These are phyloP conservation scores for Phytophthora pisi DNA, from an alignment of 352 stramenopile genomes.

Conservation along the genomic window DNA sequence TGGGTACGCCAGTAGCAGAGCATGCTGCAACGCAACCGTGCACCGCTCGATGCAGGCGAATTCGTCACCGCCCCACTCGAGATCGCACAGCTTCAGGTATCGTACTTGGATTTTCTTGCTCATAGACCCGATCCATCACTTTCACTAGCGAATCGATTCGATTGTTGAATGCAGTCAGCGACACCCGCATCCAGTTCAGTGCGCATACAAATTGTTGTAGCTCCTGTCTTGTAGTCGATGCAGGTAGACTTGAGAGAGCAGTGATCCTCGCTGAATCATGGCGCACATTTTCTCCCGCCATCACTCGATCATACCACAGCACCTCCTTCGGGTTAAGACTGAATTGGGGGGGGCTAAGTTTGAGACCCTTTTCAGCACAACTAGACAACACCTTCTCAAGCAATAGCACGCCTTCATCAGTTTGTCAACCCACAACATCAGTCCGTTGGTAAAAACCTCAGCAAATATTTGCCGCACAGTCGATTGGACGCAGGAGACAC, in stretches of 20 bases:
- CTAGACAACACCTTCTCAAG: conserved; percentile 11
- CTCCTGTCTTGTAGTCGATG: conserved; percentile 2
- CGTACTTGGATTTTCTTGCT: conserved; percentile 4
- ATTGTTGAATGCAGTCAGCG: conserved; percentile 4
- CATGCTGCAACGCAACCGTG: neutral
- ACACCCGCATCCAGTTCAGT: no score
- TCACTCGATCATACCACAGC: neutral
- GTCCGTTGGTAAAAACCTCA: neutral
- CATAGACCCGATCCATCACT: conserved; percentile 11
- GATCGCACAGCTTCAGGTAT: neutral
- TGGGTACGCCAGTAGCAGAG: neutral
- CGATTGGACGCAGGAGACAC: neutral
- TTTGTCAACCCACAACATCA: neutral
- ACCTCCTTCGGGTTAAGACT: neutral
- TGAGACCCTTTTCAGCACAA: conserved; percentile 13
- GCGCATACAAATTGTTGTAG: conserved; percentile 1
- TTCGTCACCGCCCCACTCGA: neutral
- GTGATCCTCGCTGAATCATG: neutral
- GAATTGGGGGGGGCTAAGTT: conserved; percentile 15
- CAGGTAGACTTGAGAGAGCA: neutral
- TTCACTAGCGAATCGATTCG: neutral
- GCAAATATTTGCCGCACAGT: neutral
- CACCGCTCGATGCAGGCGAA: neutral
- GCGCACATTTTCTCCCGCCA: neutral
- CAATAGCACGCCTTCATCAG: conserved; percentile 1